These are phyloP conservation scores for Zygosaccharomyces pseudobailii DNA, from an alignment of 1,139 yeast genomes.

Conservation along the genomic window DNA sequence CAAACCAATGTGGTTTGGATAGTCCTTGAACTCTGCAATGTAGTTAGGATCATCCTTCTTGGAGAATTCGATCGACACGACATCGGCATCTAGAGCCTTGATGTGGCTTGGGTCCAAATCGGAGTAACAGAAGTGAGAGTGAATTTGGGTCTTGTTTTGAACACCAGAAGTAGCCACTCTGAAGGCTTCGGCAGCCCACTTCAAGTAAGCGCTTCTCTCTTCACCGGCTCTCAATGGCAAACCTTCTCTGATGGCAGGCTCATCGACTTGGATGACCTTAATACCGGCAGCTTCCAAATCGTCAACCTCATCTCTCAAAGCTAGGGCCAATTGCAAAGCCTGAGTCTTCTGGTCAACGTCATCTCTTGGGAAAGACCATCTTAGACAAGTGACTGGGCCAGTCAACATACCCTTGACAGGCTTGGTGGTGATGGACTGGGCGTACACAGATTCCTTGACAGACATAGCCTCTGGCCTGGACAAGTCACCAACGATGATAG, in stretches of 20 bases:
- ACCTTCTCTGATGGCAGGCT: constrained; percentile 99
- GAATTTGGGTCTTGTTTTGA: constrained; percentile 90
- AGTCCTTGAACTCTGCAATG: constrained; percentile 94
- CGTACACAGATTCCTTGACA: constrained; percentile 97
- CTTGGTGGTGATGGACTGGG: constrained; percentile 90
- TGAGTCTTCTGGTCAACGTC: constrained; percentile 92
- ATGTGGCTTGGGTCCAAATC: constrained; percentile 99
- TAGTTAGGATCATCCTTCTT: constrained; percentile 99
- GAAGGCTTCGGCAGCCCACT: constrained; percentile 99
- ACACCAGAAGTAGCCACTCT: constrained; percentile 99
- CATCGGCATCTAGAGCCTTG: constrained; percentile 99
- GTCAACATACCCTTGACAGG: constrained; percentile 99
- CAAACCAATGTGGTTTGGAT: constrained; percentile 99
- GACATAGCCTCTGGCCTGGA: constrained; percentile 99
- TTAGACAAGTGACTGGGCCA: constrained; percentile 98
- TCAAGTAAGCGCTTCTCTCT: constrained; percentile 92
- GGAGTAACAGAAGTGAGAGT: constrained; percentile 99
- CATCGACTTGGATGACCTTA: constrained; percentile 97
- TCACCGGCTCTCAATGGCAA: constrained; percentile 97
- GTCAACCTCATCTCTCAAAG: constrained; percentile 96
- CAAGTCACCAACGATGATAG: constrained; percentile 97
- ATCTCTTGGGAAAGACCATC: constrained; percentile 99
- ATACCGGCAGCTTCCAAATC: constrained; percentile 99
- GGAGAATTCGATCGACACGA: constrained; percentile 97
- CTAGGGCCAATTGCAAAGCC: constrained; percentile 95